Evolutionary conservation across 306 rosid genomes (phyloP).

Genomic region (Acacia melanoxylon): DNA sequence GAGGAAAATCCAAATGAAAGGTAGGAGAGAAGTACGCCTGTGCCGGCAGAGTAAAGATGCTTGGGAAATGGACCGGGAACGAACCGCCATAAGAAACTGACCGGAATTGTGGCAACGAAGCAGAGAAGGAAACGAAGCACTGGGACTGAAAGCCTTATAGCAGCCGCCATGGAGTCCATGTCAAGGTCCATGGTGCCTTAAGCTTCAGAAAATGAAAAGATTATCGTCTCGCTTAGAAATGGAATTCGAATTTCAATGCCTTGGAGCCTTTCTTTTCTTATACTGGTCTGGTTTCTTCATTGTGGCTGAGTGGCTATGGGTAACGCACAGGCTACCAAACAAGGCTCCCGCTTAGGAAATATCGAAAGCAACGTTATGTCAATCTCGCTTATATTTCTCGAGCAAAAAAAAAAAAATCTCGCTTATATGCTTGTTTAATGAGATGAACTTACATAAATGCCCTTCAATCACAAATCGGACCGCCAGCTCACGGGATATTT

Average conservation of each 20-base stretch:
- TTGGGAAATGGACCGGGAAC: slow-evolving; percentile 65
- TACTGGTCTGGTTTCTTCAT: not conserved
- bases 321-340: not conserved
- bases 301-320: no score
- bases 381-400: no score
- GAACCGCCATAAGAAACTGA: slow-evolving; percentile 72
- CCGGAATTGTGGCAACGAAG: slow-evolving; percentile 79
- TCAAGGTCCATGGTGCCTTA: slow-evolving; percentile 58
- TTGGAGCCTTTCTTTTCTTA: not conserved
- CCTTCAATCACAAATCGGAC: no score
- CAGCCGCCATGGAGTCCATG: slow-evolving; percentile 79
- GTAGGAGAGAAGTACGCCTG: slow-evolving; percentile 74
- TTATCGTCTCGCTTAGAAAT: not conserved
- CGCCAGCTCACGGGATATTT: no score
- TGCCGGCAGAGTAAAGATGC: slow-evolving; percentile 68
- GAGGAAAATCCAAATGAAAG: slow-evolving; percentile 91
- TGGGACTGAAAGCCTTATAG: slow-evolving; percentile 79
- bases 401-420: no score
- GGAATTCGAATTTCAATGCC: not conserved
- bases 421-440: no score
- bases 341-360: not conserved
- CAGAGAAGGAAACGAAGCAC: slow-evolving; percentile 91
- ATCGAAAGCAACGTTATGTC: not conserved
- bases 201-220: not conserved
- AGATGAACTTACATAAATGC: no score